Evolutionary conservation across 2,329 filamentous ascomycete species (phyloP).

Genomic region (Fusarium goolgardi): DNA sequence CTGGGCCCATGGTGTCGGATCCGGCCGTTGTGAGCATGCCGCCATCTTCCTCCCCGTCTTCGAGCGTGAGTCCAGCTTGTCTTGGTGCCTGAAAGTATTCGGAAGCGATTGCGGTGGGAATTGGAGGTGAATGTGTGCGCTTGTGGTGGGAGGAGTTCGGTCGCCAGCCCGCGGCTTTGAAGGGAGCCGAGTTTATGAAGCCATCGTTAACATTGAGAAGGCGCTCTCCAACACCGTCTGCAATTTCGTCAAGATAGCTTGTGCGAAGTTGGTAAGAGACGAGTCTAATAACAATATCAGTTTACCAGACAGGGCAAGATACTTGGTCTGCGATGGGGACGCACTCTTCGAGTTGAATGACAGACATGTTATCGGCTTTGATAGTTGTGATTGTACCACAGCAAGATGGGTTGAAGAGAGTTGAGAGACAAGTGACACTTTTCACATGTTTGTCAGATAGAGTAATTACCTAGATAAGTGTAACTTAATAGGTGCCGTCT

Average conservation of each 20-base stretch:
- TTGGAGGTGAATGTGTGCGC: constrained; percentile 86
- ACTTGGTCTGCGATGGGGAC: constrained; percentile 12
- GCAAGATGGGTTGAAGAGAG: not conserved
- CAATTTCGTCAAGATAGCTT: constrained; percentile 81
- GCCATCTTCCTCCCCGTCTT: constrained; percentile 78
- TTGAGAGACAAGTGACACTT: not conserved
- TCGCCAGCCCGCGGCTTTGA: constrained; percentile 85
- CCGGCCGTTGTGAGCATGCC: constrained; percentile 76
- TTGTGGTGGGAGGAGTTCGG: constrained; percentile 80
- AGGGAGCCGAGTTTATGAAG: constrained; percentile 82
- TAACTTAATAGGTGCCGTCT: not conserved
- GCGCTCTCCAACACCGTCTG: constrained; percentile 86
- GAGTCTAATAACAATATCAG: constrained; percentile 64
- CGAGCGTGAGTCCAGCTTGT: constrained; percentile 70
- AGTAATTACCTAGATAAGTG: constrained; percentile 12
- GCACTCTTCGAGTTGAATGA: constrained; percentile 56
- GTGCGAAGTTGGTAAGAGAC: constrained; percentile 85
- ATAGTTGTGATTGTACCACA: constrained; percentile 10
- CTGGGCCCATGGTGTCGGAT: constrained; percentile 75
- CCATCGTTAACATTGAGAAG: constrained; percentile 83
- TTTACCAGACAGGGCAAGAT: not conserved
- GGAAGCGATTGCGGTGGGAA: constrained; percentile 82
- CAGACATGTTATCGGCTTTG: constrained; percentile 49
- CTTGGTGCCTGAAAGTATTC: constrained; percentile 85
- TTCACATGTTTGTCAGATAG: constrained; percentile 37